Conservation (phyloP, 2,329 filamentous ascomycete genomes). For the Neofusicoccum cordaticola region DNA sequence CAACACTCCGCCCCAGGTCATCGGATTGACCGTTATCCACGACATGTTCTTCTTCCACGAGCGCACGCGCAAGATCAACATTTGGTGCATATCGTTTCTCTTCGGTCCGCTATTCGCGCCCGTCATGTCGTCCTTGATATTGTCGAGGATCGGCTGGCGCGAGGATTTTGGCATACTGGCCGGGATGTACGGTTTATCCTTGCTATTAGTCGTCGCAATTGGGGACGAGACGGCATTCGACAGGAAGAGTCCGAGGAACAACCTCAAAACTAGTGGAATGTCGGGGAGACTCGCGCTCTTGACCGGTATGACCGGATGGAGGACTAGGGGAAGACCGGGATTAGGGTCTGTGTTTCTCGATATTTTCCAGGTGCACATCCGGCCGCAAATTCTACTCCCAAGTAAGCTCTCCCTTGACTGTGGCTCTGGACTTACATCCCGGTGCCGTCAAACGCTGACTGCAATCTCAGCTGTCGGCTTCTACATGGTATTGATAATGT, state of each 20-base stretch:
- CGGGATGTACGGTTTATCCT: slow-evolving; percentile 35
- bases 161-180: slow-evolving; percentile 28
- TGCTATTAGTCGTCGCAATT: slow-evolving; percentile 27
- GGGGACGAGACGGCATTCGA: slow-evolving; percentile 36
- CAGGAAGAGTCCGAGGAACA: slow-evolving; percentile 17
- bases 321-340: not conserved
- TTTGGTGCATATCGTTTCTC: slow-evolving; percentile 18
- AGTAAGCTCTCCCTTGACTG: not conserved
- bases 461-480: slow-evolving; percentile 10
- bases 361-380: not conserved
- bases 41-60: slow-evolving; percentile 40
- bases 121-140: slow-evolving; percentile 22
- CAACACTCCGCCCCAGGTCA: slow-evolving; percentile 25
- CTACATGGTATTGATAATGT: slow-evolving; percentile 25
- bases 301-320: not conserved
- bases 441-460: not conserved
- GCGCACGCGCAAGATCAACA: slow-evolving; percentile 32
- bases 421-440: no score
- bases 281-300: not conserved
- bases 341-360: not conserved
- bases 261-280: not conserved
- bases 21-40: slow-evolving; percentile 29
- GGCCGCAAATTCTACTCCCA: not conserved
- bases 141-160: slow-evolving; percentile 8
- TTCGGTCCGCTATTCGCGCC: slow-evolving; percentile 29